Conservation (phyloP, 257 asterid species). For the Cruciata laevipes region DNA sequence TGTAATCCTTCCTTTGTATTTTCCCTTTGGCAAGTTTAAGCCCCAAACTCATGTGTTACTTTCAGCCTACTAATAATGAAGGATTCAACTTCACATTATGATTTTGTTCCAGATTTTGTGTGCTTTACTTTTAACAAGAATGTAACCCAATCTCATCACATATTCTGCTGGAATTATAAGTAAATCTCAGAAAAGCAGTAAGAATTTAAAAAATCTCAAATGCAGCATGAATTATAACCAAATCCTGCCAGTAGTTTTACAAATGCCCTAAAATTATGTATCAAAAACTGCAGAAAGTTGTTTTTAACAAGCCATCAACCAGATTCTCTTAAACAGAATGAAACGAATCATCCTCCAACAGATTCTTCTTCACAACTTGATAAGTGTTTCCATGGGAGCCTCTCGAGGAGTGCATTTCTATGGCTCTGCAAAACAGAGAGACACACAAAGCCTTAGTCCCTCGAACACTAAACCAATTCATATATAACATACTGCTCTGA, state of each 20-base stretch:
- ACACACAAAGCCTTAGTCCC: neutral
- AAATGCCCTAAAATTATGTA: neutral
- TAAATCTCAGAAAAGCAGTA: too few relatives aligned
- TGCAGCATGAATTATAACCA: neutral
- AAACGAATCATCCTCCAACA: constrained; percentile 53
- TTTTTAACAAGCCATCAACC: neutral
- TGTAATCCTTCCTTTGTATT: too few relatives aligned
- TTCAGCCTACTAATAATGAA: neutral
- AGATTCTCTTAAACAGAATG: constrained; percentile 51
- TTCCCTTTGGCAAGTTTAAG: too few relatives aligned
- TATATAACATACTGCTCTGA: neutral
- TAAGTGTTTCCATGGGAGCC: constrained; percentile 57
- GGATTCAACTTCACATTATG: too few relatives aligned
- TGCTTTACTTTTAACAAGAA: neutral
- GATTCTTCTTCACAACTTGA: constrained; percentile 53
- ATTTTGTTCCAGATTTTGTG: neutral
- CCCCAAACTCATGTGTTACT: neutral
- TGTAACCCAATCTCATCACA: too few relatives aligned
- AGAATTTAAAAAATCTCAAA: too few relatives aligned
- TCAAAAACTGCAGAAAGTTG: neutral
- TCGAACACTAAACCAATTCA: neutral
- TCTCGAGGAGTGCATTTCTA: constrained; percentile 51
- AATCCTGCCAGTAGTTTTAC: neutral
- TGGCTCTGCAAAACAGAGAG: constrained; percentile 18
- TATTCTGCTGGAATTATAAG: too few relatives aligned